These are phyloP conservation scores for Sungouiozyma intestinalis DNA, from an alignment of 805 yeast genomes.

Conservation along the genomic window DNA sequence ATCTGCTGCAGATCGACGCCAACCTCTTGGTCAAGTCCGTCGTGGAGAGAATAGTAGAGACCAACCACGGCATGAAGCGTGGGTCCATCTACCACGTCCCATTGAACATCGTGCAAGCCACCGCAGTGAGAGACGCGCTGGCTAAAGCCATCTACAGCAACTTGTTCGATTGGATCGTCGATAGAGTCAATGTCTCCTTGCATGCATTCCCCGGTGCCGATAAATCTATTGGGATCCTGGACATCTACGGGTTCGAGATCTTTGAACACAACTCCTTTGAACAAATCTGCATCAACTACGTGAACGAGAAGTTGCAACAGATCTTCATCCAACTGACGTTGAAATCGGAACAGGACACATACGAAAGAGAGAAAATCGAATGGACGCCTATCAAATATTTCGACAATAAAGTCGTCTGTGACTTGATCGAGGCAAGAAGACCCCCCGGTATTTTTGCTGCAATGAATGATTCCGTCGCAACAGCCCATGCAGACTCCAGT, in stretches of 20 bases:
- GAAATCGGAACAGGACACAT: slow-evolving; percentile 96
- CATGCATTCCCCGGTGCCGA: slow-evolving; percentile 40
- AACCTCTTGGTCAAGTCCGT: slow-evolving; percentile 55
- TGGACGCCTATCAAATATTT: slow-evolving; percentile 98
- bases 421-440: slow-evolving; percentile 81
- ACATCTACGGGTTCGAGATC: slow-evolving; percentile 93
- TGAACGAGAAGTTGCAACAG: slow-evolving; percentile 91
- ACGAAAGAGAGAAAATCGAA: slow-evolving; percentile 85
- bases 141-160: slow-evolving; percentile 92
- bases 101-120: slow-evolving; percentile 82
- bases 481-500: slow-evolving; percentile 93
- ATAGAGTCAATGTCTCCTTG: slow-evolving; percentile 74
- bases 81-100: slow-evolving; percentile 95
- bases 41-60: slow-evolving; percentile 76
- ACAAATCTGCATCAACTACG: slow-evolving; percentile 91
- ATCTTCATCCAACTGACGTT: slow-evolving; percentile 91
- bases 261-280: slow-evolving; percentile 92
- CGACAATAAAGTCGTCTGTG: slow-evolving; percentile 94
- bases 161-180: slow-evolving; percentile 93
- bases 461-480: slow-evolving; percentile 91
- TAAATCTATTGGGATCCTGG: slow-evolving; percentile 84
- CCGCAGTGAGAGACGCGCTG: slow-evolving; percentile 87
- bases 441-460: slow-evolving; percentile 98
- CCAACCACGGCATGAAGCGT: slow-evolving; percentile 78
- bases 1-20: slow-evolving; percentile 71